phyloP scores from a whole-genome alignment of 2,329 filamentous ascomycete genomes.

The Dothistroma septosporum region DNA sequence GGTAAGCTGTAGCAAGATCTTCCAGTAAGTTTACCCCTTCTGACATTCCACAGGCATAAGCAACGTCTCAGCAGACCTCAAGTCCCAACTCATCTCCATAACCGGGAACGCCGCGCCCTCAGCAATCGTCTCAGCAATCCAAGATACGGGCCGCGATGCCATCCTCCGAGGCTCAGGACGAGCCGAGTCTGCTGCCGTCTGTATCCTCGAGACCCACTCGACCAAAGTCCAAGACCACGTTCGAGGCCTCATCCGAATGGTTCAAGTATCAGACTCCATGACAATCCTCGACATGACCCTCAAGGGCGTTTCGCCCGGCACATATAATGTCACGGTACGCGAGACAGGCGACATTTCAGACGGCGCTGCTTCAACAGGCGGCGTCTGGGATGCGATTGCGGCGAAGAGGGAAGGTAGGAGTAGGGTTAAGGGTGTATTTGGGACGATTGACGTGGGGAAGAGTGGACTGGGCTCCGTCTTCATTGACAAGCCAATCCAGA shows the following conservation, averaged over 20 bases:
- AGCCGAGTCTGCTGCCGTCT: conserved; percentile 81
- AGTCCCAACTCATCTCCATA: conserved; percentile 77
- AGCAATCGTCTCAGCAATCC: conserved; percentile 81
- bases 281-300: conserved; percentile 87
- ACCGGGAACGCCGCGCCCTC: conserved; percentile 90
- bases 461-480: conserved; percentile 76
- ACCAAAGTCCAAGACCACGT: conserved; percentile 62
- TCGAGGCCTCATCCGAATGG: conserved; percentile 84
- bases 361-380: conserved; percentile 77
- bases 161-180: conserved; percentile 85
- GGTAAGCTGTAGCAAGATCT: conserved; percentile 45
- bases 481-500: conserved; percentile 73
- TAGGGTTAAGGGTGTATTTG: conserved; percentile 61
- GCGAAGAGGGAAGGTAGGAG: conserved; percentile 43
- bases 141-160: conserved; percentile 85
- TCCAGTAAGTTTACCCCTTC: too few relatives aligned
- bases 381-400: conserved; percentile 65
- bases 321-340: conserved; percentile 78
- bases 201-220: conserved; percentile 85
- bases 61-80: conserved; percentile 76
- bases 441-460: conserved; percentile 68
- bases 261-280: conserved; percentile 73
- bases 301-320: conserved; percentile 73
- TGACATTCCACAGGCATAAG: conserved; percentile 52
- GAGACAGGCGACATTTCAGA: conserved; percentile 81